Evolutionary conservation across 2,329 filamentous ascomycete genomes (phyloP).

Genomic region (Coniochaeta sp.): DNA sequence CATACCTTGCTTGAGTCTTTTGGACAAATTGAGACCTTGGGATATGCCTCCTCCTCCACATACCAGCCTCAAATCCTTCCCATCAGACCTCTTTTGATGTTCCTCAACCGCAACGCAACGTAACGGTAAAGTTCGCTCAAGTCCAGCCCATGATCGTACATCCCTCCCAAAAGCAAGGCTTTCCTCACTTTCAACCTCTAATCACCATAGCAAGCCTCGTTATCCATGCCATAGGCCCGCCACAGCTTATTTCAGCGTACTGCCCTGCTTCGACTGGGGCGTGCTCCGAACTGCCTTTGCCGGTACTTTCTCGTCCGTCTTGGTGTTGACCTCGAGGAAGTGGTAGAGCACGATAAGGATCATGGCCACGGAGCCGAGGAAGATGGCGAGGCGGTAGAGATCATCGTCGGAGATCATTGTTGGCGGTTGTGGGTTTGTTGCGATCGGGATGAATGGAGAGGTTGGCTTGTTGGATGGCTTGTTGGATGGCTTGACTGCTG

Average conservation of each 20-base stretch:
- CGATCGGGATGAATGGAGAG: not conserved
- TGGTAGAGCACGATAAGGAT: constrained; percentile 91
- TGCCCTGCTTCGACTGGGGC: not conserved
- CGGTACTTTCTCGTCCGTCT: constrained; percentile 23
- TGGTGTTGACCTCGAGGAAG: constrained; percentile 90
- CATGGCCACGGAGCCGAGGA: constrained; percentile 86
- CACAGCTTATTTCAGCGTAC: not conserved
- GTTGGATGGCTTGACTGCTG: not conserved
- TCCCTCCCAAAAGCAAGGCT: too few relatives aligned
- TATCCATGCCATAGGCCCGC: too few relatives aligned
- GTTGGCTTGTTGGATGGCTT: not conserved
- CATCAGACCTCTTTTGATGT: too few relatives aligned
- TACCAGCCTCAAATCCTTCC: too few relatives aligned
- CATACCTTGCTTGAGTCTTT: too few relatives aligned
- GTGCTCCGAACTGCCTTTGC: constrained; percentile 6
- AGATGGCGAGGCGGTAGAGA: constrained; percentile 86
- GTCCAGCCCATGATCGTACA: too few relatives aligned
- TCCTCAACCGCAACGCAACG: too few relatives aligned
- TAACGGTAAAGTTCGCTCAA: too few relatives aligned
- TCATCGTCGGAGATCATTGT: constrained; percentile 92
- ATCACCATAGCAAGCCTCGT: too few relatives aligned
- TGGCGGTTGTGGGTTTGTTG: constrained; percentile 24
- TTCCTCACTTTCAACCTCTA: not conserved
- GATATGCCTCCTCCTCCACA: too few relatives aligned
- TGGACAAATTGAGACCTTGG: too few relatives aligned